Conservation (phyloP, 805 yeast genomes). For the Maudiozyma serrabonitensis region DNA sequence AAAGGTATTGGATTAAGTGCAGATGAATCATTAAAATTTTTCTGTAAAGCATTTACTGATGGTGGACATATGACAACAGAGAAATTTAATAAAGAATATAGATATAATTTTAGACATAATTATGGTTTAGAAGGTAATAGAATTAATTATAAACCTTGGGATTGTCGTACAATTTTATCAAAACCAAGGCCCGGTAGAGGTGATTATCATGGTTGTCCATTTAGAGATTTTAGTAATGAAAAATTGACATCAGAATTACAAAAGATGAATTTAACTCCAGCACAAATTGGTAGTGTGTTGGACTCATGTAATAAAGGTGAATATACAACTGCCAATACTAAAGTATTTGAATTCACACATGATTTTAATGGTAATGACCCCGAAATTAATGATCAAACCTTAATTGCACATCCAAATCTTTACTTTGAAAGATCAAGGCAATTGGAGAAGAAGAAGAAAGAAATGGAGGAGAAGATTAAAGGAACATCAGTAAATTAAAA, state of each 20-base stretch:
- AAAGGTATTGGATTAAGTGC: conserved; percentile 83
- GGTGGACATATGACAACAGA: conserved; percentile 48
- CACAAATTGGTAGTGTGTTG: conserved; percentile 47
- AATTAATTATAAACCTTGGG: conserved; percentile 76
- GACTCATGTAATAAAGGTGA: conserved; percentile 62
- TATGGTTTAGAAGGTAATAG: conserved; percentile 91
- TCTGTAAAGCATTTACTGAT: conserved; percentile 61
- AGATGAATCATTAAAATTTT: conserved; percentile 81
- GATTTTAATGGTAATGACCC: conserved; percentile 24
- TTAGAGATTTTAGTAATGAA: conserved; percentile 63
- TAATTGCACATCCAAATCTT: conserved; percentile 77
- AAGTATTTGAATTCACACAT: conserved; percentile 67
- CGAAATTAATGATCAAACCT: conserved; percentile 43
- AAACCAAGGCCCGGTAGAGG: conserved; percentile 58
- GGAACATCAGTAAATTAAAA: background rate
- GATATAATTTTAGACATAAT: conserved; percentile 76
- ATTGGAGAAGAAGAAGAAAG: conserved; percentile 32
- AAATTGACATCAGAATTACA: conserved; percentile 45
- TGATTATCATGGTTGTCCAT: conserved; percentile 91
- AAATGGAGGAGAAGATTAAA: conserved; percentile 7
- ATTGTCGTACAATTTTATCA: conserved; percentile 65
- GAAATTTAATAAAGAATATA: conserved; percentile 77
- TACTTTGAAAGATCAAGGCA: conserved; percentile 73
- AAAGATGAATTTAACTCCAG: conserved; percentile 40
- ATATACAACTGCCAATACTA: conserved; percentile 80